Conservation (phyloP, 2,329 filamentous ascomycete genomes). For the Daldinia sp. region DNA sequence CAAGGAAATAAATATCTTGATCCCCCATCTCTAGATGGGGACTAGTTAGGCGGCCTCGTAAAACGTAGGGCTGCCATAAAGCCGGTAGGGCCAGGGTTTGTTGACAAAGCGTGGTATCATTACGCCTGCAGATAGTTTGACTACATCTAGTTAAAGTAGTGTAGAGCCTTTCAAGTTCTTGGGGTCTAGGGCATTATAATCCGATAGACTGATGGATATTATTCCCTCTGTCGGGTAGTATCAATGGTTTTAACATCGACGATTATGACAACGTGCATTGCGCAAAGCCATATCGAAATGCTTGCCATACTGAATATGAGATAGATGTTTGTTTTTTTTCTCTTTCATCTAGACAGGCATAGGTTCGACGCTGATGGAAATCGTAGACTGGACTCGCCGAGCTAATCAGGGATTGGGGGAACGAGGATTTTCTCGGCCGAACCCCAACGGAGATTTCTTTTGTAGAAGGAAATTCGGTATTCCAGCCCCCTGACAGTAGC, state of each 20-base stretch:
- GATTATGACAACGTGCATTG: background rate
- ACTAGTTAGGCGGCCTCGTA: slow-evolving; percentile 4
- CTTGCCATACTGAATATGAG: slow-evolving; percentile 2
- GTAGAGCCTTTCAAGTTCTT: background rate
- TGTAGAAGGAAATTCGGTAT: background rate
- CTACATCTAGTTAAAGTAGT: slow-evolving; percentile 23
- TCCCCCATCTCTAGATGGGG: slow-evolving; percentile 6
- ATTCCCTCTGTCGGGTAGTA: slow-evolving; percentile 1
- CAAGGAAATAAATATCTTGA: slow-evolving; percentile 1
- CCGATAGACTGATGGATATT: background rate
- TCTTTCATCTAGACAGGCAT: background rate
- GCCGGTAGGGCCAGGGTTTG: background rate
- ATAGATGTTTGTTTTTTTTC: background rate
- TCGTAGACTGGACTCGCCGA: background rate
- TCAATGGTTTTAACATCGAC: background rate
- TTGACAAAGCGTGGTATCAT: slow-evolving; percentile 14
- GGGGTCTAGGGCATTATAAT: background rate
- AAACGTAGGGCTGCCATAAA: slow-evolving; percentile 8
- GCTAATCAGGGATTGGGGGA: slow-evolving; percentile 1
- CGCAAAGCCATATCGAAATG: background rate
- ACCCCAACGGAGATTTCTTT: background rate
- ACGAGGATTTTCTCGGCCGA: background rate
- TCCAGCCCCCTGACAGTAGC: background rate
- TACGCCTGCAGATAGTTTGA: slow-evolving; percentile 19
- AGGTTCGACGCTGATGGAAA: background rate